Evolutionary conservation across 1,139 yeast genomes (phyloP), one percentile per base, ranked within the genome.

Genomic region (Trichomonascaceae sp.): DNA sequence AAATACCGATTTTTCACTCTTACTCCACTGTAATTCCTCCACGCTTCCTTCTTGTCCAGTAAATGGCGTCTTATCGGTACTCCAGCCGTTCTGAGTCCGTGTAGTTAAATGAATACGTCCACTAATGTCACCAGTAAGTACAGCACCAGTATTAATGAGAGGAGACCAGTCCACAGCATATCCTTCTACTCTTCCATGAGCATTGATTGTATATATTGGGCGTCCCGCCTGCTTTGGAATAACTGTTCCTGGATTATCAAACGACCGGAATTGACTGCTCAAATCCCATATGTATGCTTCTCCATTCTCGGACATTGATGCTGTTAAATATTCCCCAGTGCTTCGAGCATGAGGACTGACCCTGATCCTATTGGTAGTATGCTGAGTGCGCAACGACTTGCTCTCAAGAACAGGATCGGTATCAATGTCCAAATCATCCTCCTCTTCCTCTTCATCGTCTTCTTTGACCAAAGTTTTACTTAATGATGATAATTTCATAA

Each of bases 151-250:
- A 59, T 78, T 80, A 59, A 84, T 80, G 59, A 85, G 73, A 38
- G 97, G 96, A 2, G 96, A 88, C 99, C 99, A 93, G 71, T 91
- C 99, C 53, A 95, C 71, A 19, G 96, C 99, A 66, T 90, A 93
- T 30, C 99, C 99, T 74, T 93, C 99, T 18, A 88, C 96, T 63
- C 85, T 85, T n/a, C 97, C 96, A 68, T 93, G 99, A 60, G 76
- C 79, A 65, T 82, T 80, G 58, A 95, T 77, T n/a, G 96, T 89
- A 71, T 91, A 93, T 17, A 83, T 67, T 17, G 99, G 96, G 67
- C 85, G 81, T 68, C 87, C 89, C 60, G 85, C 79, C 30, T 78
- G 72, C 70, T 90, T 90, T 50, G 95, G 89, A 59, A 91, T 81
- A 66, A 81, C 77, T 63, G 78, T 85, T 5, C 97, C 97, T 12